Conservation (phyloP, 1,284 basidiomycete genomes). For the Clitocybe nebularis region DNA sequence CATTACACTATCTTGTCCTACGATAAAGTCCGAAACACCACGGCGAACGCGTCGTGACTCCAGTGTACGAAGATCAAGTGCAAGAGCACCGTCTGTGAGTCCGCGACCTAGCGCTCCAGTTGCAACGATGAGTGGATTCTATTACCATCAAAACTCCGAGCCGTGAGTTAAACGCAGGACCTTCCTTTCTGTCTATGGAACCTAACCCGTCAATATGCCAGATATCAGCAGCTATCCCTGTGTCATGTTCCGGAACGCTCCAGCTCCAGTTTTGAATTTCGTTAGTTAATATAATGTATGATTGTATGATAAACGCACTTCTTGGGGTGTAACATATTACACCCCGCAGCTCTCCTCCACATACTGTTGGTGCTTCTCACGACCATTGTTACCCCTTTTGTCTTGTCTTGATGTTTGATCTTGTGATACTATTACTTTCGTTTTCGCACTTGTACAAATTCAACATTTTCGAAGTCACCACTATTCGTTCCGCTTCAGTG, state of each 20-base stretch:
- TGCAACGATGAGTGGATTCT: constrained; percentile 85
- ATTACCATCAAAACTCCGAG: constrained; percentile 90
- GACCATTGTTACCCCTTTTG: neutral
- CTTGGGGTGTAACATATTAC: too few relatives aligned
- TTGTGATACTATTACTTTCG: neutral
- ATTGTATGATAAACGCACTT: constrained; percentile 4
- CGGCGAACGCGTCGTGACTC: constrained; percentile 43
- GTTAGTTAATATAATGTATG: constrained; percentile 36
- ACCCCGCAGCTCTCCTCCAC: too few relatives aligned
- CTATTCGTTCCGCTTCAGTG: neutral
- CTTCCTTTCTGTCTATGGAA: constrained; percentile 6
- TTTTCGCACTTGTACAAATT: neutral
- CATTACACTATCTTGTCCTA: constrained; percentile 22
- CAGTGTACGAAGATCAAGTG: constrained; percentile 32
- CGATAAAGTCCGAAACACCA: constrained; percentile 32
- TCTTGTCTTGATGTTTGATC: neutral
- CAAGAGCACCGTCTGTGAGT: constrained; percentile 35
- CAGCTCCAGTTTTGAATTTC: constrained; percentile 65
- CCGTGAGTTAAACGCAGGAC: constrained; percentile 52
- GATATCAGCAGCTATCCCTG: constrained; percentile 66
- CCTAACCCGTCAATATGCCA: constrained; percentile 22
- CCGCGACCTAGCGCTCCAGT: constrained; percentile 40
- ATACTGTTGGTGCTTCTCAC: neutral
- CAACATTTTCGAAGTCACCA: neutral
- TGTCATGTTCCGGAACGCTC: constrained; percentile 52